phyloP scores from a whole-genome alignment of 805 yeast species.

The Metschnikowia santaceciliae region DNA sequence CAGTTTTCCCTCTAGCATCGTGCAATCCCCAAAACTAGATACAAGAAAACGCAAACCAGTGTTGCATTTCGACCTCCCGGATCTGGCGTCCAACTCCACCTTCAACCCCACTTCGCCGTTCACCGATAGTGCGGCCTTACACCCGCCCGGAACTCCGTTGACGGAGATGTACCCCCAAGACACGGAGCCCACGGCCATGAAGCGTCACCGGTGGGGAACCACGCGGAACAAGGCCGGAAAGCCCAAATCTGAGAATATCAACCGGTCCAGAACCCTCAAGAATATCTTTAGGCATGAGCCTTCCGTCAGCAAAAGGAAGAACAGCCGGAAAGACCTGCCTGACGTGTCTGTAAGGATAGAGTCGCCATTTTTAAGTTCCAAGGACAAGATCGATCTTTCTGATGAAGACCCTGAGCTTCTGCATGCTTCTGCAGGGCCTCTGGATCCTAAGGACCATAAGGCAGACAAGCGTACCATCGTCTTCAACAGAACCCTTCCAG shows the following conservation, averaged over 20 bases:
- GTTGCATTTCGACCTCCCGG: constrained; percentile 31
- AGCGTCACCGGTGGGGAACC: constrained; percentile 88
- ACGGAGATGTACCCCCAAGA: constrained; percentile 12
- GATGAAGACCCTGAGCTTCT: constrained; percentile 17
- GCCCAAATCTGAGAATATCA: constrained; percentile 46
- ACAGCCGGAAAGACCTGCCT: constrained; percentile 10
- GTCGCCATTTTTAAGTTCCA: not conserved
- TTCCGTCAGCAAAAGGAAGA: constrained; percentile 11
- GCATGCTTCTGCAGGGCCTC: constrained; percentile 1
- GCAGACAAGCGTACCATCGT: constrained; percentile 13
- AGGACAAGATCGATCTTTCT: constrained; percentile 10
- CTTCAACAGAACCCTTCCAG: constrained; percentile 60
- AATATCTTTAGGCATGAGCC: constrained; percentile 27
- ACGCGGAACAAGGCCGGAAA: constrained; percentile 70
- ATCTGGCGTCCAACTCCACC: constrained; percentile 5
- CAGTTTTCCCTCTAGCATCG: constrained; percentile 7
- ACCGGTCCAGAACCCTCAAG: constrained; percentile 58
- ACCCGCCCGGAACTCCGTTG: constrained; percentile 13
- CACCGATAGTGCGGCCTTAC: constrained; percentile 18
- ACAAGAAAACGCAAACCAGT: constrained; percentile 20
- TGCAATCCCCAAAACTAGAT: constrained; percentile 19
- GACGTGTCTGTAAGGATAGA: constrained; percentile 4
- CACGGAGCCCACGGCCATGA: constrained; percentile 47
- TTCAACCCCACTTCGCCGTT: constrained; percentile 26
- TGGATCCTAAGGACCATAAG: constrained; percentile 29